These are phyloP conservation scores for Neonothopanus nambi DNA, from an alignment of 1,284 basidiomycete species.

Conservation along the genomic window DNA sequence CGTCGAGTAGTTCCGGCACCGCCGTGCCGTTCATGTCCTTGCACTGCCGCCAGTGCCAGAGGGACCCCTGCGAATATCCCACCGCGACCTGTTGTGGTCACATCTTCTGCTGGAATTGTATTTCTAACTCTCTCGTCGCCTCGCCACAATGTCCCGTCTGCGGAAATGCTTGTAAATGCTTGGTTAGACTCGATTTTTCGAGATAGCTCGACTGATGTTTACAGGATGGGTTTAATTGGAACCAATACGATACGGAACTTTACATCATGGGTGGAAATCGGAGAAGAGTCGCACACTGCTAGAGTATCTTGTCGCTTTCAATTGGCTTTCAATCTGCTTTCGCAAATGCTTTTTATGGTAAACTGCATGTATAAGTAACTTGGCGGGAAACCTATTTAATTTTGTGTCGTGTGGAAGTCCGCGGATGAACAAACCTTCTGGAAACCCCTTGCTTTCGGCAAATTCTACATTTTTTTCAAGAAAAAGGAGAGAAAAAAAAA, in stretches of 20 bases:
- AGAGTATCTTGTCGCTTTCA: too few relatives aligned
- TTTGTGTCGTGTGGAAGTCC: too few relatives aligned
- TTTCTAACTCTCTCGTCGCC: slow-evolving; percentile 1
- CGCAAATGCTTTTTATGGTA: too few relatives aligned
- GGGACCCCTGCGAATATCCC: not conserved
- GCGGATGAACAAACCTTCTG: too few relatives aligned
- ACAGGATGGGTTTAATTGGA: not conserved
- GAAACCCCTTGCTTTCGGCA: too few relatives aligned
- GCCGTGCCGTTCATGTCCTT: not conserved
- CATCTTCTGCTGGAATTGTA: slow-evolving; percentile 8
- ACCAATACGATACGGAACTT: not conserved
- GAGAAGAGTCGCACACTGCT: too few relatives aligned
- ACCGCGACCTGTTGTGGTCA: slow-evolving; percentile 12
- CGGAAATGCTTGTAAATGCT: slow-evolving; percentile 3
- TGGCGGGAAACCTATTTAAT: too few relatives aligned
- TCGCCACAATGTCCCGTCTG: slow-evolving; percentile 7
- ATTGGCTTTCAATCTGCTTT: too few relatives aligned
- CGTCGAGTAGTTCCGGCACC: not conserved
- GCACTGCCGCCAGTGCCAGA: slow-evolving; percentile 10
- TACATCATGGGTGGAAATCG: not conserved
- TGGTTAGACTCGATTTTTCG: slow-evolving; percentile 8
- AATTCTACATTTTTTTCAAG: too few relatives aligned
- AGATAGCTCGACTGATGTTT: not conserved
- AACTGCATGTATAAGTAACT: too few relatives aligned
- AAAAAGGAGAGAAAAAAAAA: too few relatives aligned